Evolutionary conservation across 352 stramenopile species (phyloP), one percentile per base, ranked within the genome.

Genomic region (Aphanomyces cochlioides): DNA sequence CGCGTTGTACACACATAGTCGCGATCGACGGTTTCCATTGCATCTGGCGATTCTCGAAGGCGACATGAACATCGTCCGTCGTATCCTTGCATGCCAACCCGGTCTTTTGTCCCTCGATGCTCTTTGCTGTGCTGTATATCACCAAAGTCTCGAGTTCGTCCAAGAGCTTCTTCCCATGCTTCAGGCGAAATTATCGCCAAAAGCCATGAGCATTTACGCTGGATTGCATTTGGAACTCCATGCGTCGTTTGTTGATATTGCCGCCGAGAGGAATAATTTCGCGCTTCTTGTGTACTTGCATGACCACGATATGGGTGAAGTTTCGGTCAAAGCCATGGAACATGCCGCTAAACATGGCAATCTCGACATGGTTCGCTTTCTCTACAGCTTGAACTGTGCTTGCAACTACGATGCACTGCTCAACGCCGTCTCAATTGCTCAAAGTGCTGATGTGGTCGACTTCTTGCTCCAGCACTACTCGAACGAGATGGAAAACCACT

Each of bases 11-110:
- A 12, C 43, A 12, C 10, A 50, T n/a, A 12, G 17, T 50, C 43
- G 17, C 43, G 43, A 50, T n/a, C 10, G 10, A 12, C 43, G 43
- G 43, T 50, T 50, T 50, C 43, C 43, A 12, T n/a, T 50, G 43
- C 43, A 50, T n/a, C 10, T 50, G 43, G 43, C 43, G 10, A 50
- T 50, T n/a, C 17, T n/a, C 43, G 10, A 50, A 50, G 43, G 43
- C 43, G 43, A 50, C 10, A 12, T 50, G 10, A n/a, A 50, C 10
- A n/a, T 50, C 43, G 43, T 50, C 1, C 43, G 17, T 12, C 43
- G 43, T n/a, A 50, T 50, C 43, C 43, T 50, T 50, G 43, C 43
- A 50, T 50, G 43, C 43, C 43, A 50, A n/a, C 43, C 43, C 10
- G 10, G 10, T n/a, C 43, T 50, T n/a, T 50, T 50, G 43, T n/a